Conservation (phyloP, 2,329 filamentous ascomycete genomes). For the Pseudocercospora eumusae region DNA sequence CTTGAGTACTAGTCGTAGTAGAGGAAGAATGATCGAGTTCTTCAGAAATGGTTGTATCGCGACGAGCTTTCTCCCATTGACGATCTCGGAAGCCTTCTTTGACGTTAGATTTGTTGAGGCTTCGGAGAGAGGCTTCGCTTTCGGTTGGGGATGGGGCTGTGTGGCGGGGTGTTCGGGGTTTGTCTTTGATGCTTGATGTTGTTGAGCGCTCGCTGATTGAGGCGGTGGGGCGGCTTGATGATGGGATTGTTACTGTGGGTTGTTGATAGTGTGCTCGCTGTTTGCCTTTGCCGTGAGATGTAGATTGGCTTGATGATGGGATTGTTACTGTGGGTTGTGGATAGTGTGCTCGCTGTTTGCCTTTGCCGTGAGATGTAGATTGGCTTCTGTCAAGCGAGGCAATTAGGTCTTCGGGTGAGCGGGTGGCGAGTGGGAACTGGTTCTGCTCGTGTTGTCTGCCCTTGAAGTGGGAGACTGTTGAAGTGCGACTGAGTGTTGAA, state of each 20-base stretch:
- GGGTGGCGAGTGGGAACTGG: background rate
- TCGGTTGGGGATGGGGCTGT: background rate
- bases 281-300: background rate
- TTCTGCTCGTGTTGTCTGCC: background rate
- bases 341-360: background rate
- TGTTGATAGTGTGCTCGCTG: background rate
- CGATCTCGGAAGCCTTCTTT: conserved; percentile 9
- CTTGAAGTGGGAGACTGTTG: background rate
- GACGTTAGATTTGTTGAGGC: background rate
- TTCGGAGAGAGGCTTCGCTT: conserved; percentile 2
- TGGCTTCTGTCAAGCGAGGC: background rate
- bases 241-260: background rate
- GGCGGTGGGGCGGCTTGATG: background rate
- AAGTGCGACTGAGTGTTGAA: background rate
- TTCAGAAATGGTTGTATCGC: background rate
- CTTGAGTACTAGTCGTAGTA: background rate
- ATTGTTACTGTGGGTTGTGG: background rate
- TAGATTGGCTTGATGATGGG: background rate
- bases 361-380: background rate
- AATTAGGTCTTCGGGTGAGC: background rate
- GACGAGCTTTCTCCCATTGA: conserved; percentile 6
- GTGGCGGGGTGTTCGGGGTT: background rate
- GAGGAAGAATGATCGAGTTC: background rate
- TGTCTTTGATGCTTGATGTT: background rate
- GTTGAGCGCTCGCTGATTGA: background rate